These are phyloP conservation scores for Lagenidium sp. DNA, from an alignment of 352 stramenopile species.

Conservation along the genomic window DNA sequence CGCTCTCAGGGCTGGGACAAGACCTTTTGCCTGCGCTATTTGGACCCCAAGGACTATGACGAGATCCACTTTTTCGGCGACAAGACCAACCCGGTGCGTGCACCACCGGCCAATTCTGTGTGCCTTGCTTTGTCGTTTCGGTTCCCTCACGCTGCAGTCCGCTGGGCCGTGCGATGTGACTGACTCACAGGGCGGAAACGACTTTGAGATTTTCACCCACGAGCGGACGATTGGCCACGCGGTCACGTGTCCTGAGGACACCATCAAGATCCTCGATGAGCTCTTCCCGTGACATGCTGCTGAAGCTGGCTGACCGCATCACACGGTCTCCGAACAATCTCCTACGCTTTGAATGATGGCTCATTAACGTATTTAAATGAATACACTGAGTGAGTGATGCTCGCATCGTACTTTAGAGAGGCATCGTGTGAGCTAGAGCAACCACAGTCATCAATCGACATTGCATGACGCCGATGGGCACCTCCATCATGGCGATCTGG, in stretches of 20 bases:
- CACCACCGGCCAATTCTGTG: too few species aligned
- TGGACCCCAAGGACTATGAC: constrained; percentile 93
- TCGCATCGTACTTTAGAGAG: too few species aligned
- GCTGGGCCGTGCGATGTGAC: not conserved
- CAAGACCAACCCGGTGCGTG: constrained; percentile 93
- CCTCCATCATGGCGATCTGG: too few species aligned
- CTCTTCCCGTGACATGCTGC: constrained; percentile 86
- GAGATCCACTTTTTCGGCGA: constrained; percentile 99
- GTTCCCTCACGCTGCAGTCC: not conserved
- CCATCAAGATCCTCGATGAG: constrained; percentile 93
- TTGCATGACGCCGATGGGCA: too few species aligned
- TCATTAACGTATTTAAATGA: too few species aligned
- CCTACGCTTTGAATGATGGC: too few species aligned
- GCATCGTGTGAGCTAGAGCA: too few species aligned
- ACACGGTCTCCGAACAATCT: too few species aligned
- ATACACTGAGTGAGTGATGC: too few species aligned
- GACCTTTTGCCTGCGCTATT: constrained; percentile 97
- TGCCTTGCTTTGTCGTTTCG: not conserved
- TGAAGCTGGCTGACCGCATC: not conserved
- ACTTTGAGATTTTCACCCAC: constrained; percentile 98
- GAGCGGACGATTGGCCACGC: constrained; percentile 96
- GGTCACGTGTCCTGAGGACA: constrained; percentile 95
- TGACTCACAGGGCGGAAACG: constrained; percentile 87
- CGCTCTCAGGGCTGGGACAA: constrained; percentile 98
- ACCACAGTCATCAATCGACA: too few species aligned